A percentile compares a stretch with the other conserved stretches of the same genome.
phyloP scores from a whole-genome alignment of 1,139 yeast species.

The Candida albicans region DNA sequence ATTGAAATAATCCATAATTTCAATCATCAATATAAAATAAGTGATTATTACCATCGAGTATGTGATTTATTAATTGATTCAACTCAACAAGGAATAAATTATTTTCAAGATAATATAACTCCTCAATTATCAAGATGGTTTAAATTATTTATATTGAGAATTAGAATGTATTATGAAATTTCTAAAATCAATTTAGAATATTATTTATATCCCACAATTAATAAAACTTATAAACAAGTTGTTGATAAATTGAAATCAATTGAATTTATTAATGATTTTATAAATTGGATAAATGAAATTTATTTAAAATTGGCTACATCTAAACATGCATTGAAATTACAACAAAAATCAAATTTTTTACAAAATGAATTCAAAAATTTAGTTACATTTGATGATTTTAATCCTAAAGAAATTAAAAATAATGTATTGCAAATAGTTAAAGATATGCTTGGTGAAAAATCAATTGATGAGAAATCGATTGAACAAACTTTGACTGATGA shows the following conservation, averaged over 20 bases:
- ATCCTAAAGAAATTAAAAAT: constrained; percentile 11
- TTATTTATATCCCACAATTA: constrained; percentile 4
- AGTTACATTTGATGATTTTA: constrained; percentile 22
- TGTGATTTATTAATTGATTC: constrained; percentile 5
- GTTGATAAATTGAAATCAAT: constrained; percentile 2
- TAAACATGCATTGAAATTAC: constrained; percentile 14
- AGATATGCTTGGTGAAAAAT: constrained; percentile 19
- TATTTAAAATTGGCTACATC: constrained; percentile 9
- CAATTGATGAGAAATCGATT: constrained; percentile 2
- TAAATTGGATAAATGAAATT: constrained; percentile 6
- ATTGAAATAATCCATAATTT: constrained; percentile 1
- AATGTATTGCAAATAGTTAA: constrained; percentile 23
- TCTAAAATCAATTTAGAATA: constrained; percentile 1
- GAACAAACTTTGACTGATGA: not conserved
- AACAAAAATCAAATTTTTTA: constrained; percentile 25
- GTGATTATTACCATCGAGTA: not conserved
- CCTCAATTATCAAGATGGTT: constrained; percentile 1
- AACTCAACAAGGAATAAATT: constrained; percentile 6
- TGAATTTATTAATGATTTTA: constrained; percentile 3
- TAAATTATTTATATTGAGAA: constrained; percentile 2
- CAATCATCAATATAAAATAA: constrained; percentile 7
- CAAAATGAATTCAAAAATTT: constrained; percentile 30
- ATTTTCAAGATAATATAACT: constrained; percentile 6
- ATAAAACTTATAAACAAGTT: not conserved
- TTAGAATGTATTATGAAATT: not conserved